Percentiles rank a stretch among this genome's conserved stretches.
These are phyloP conservation scores for Penicillium hordei DNA, from an alignment of 2,329 filamentous ascomycete genomes.

Conservation along the genomic window DNA sequence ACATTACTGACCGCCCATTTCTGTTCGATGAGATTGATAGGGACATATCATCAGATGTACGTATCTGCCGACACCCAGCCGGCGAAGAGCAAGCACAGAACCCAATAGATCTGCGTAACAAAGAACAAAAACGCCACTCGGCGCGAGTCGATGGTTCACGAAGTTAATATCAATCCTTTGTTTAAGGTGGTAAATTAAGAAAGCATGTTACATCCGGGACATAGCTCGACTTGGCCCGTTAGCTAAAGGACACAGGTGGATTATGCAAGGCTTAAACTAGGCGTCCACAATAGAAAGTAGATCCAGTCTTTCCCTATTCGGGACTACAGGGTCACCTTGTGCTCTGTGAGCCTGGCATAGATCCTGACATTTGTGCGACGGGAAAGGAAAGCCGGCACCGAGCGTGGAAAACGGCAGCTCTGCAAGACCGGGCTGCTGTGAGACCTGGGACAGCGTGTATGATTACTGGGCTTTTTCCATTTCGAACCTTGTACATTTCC, in stretches of 20 bases:
- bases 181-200: neutral
- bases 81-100: neutral
- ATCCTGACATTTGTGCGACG: constrained; percentile 17
- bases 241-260: neutral
- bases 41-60: neutral
- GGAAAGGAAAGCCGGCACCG: constrained; percentile 13
- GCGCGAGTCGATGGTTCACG: neutral
- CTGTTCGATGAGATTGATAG: neutral
- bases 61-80: neutral
- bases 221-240: neutral
- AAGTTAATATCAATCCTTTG: neutral
- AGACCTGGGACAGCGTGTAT: constrained; percentile 12
- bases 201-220: constrained; percentile 12
- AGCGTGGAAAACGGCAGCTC: constrained; percentile 20
- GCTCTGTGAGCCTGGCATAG: neutral
- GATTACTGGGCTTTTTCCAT: constrained; percentile 8
- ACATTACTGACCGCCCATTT: neutral
- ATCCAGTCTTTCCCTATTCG: neutral
- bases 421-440: constrained; percentile 19
- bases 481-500: constrained; percentile 11
- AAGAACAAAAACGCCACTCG: neutral
- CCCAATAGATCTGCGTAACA: neutral
- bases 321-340: constrained; percentile 18
- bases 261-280: constrained; percentile 5
- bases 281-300: neutral